phyloP scores from a whole-genome alignment of 495 filamentous ascomycete genomes.

The Patellaria atrata region DNA sequence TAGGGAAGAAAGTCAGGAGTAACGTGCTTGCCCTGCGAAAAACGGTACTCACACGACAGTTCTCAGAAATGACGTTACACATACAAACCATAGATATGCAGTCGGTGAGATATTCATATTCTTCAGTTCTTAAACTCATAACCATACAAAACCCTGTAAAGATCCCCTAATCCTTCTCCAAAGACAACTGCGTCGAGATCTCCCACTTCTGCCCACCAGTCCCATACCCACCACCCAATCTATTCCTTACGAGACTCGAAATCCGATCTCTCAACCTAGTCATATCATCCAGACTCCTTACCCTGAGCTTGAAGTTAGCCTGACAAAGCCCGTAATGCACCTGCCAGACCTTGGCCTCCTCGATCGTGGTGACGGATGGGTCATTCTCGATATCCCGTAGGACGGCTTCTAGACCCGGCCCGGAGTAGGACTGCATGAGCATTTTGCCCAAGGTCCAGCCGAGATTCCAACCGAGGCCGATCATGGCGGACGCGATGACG shows the following conservation, averaged over 20 bases:
- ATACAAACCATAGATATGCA: no score
- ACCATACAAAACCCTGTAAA: no score
- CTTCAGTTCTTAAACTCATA: no score
- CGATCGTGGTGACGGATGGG: conserved; percentile 55
- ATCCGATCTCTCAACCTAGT: conserved; percentile 57
- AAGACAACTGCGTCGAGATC: conserved; percentile 37
- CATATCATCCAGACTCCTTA: conserved; percentile 50
- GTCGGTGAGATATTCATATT: no score
- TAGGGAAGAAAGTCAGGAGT: no score
- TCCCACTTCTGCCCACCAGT: conserved; percentile 78
- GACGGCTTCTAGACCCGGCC: conserved; percentile 53
- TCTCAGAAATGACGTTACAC: no score
- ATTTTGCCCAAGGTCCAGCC: conserved; percentile 77
- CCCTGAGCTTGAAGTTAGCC: conserved; percentile 76
- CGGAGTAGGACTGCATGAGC: conserved; percentile 83
- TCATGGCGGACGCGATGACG: conserved; percentile 73
- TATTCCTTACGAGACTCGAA: conserved; percentile 63
- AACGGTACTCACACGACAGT: no score
- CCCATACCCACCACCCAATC: conserved; percentile 78
- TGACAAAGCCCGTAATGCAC: conserved; percentile 94
- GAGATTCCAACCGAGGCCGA: conserved; percentile 63
- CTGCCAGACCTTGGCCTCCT: conserved; percentile 94
- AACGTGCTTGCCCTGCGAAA: no score
- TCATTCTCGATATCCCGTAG: conserved; percentile 74
- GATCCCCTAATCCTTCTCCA: conserved; percentile 26